Base-by-base conservation (phyloP, 2,329 filamentous ascomycete species). In the Botryosphaeria dothidea region DNA sequence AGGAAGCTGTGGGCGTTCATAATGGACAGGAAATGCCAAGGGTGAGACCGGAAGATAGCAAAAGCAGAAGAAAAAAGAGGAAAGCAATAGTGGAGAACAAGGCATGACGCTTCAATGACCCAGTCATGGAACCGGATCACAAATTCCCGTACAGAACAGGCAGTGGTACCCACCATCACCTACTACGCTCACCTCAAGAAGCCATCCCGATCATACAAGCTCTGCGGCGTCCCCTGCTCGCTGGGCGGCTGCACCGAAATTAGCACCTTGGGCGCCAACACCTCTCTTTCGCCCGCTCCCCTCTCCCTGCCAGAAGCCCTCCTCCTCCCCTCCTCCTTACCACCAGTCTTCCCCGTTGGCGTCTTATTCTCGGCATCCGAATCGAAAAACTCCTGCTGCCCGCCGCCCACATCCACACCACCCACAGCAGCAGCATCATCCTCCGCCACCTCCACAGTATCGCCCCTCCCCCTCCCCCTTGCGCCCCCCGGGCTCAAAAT, bases 181-280 rank as follows among this genome's bases (percentile, higher is more conserved):
- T 13, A 23, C 31, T 11, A 38, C 4, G 23, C 41, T 51, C 9
- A 51, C n/a, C 21, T 69, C 65, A 75, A 65, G 69, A 75, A 75
- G 45, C 73, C 74, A 51, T 75, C 68, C 29, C 62, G 67, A 69
- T 77, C 75, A 66, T 77, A 77, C 68, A 75, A 71, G 68, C 71
- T 74, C 65, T 71, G 71, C 49, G 73, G 69, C 64, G 70, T 75
- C 23, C 69, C 68, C 43, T 46, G 36, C 49, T 43, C 60, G 67
- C 56, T 70, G 3, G 71, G 68, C 43, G 71, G 68, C 58, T 67
- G 62, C 11, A 73, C 66, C 23, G 70, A 65, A 36, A 73, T 71
- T 62, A 66, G 67, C n/a, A 67, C 52, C 27, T 46, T 62, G 19
- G 58, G 58, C 19, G 58, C 46, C 23, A 62, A 34, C 11, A 62